Percentiles rank a stretch among this genome's conserved stretches.
These are phyloP conservation scores for Neurospora sp. DNA, from an alignment of 495 filamentous ascomycete species.

Conservation along the genomic window DNA sequence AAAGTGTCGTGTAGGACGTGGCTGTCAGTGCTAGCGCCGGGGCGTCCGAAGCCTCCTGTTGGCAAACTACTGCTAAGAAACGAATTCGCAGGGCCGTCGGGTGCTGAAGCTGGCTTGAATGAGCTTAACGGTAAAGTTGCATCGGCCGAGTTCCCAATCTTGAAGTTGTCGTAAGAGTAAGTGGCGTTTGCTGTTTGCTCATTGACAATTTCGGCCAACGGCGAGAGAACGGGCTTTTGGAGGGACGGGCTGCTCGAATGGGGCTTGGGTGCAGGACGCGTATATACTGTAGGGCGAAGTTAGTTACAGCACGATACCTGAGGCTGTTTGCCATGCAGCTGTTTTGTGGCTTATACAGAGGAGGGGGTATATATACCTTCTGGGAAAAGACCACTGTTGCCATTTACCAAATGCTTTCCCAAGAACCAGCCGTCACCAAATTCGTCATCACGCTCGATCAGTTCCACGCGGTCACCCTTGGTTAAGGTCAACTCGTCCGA, in stretches of 20 bases:
- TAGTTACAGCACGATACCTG: constrained; percentile 1
- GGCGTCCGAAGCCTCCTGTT: constrained; percentile 16
- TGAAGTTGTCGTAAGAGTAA: constrained; percentile 6
- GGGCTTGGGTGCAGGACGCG: constrained; percentile 37
- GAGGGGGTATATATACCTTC: constrained; percentile 51
- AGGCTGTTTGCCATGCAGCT: background rate
- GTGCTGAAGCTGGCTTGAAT: constrained; percentile 16
- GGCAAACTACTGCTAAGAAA: constrained; percentile 13
- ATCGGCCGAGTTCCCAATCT: constrained; percentile 12
- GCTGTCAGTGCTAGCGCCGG: constrained; percentile 44
- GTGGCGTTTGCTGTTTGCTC: constrained; percentile 15
- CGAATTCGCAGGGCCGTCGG: constrained; percentile 8
- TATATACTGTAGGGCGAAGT: constrained; percentile 37
- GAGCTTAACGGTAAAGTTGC: constrained; percentile 31
- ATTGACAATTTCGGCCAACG: constrained; percentile 19
- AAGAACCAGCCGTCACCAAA: constrained; percentile 98
- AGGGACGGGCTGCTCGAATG: constrained; percentile 10
- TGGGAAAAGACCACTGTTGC: constrained; percentile 76
- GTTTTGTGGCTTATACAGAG: background rate
- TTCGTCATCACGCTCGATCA: constrained; percentile 92
- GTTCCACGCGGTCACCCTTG: constrained; percentile 81
- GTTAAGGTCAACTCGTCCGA: constrained; percentile 83
- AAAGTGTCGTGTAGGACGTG: constrained; percentile 94
- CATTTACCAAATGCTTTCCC: constrained; percentile 66
- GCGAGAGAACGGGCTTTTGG: constrained; percentile 20